phyloP scores from a whole-genome alignment of 495 filamentous ascomycete genomes.

The Pseudevernia furfuracea region DNA sequence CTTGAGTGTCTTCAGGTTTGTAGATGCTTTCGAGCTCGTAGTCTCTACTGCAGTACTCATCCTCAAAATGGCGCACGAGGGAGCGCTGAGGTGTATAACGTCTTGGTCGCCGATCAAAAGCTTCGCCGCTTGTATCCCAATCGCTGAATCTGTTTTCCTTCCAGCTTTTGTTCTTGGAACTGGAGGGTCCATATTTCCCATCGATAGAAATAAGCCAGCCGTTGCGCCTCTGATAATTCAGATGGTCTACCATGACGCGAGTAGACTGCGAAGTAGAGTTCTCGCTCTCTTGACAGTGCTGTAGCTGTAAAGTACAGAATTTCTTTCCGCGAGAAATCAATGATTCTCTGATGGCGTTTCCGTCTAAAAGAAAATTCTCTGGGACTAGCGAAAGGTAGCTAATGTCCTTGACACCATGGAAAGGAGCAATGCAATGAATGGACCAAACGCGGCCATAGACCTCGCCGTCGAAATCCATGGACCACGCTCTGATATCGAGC shows the following conservation, averaged over 20 bases:
- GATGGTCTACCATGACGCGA: conserved; percentile 24
- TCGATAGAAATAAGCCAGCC: conserved; percentile 25
- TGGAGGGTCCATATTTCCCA: conserved; percentile 22
- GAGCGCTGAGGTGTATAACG: background rate
- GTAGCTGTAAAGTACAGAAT: conserved; percentile 22
- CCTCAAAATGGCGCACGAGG: background rate
- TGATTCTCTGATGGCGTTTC: conserved; percentile 8
- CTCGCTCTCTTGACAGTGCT: conserved; percentile 20
- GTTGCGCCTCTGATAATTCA: conserved; percentile 22
- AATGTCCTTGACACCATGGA: conserved; percentile 51
- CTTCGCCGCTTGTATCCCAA: background rate
- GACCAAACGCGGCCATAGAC: conserved; percentile 46
- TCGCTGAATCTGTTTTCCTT: conserved; percentile 18
- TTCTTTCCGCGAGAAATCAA: conserved; percentile 17
- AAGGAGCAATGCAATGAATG: conserved; percentile 41
- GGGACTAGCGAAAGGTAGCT: conserved; percentile 35
- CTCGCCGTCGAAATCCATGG: conserved; percentile 55
- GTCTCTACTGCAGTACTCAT: conserved; percentile 1
- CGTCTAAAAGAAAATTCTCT: conserved; percentile 17
- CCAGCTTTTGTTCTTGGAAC: conserved; percentile 23
- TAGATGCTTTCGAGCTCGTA: background rate
- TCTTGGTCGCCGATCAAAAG: conserved; percentile 7
- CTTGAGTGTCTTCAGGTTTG: conserved; percentile 7
- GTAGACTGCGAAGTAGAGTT: conserved; percentile 13
- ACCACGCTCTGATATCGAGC: conserved; percentile 28